Evolutionary conservation across 805 yeast genomes (phyloP).

Genomic region (Maudiozyma turicensis): DNA sequence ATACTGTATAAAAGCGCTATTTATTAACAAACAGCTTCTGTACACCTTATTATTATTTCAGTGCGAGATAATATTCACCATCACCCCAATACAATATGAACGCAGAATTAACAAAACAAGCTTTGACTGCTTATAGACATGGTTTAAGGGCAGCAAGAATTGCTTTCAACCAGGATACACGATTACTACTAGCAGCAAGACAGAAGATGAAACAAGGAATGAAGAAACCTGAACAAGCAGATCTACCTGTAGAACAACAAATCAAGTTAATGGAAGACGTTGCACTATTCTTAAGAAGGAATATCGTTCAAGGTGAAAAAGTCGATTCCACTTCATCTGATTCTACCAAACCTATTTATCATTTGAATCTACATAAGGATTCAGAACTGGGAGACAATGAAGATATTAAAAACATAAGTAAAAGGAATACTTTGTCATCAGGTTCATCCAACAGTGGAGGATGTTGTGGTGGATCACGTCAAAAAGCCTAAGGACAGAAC

Average conservation of each 20-base stretch:
- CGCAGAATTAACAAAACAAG: background rate
- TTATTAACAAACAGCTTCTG: too few species aligned
- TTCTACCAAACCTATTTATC: conserved; percentile 14
- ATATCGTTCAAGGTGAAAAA: conserved; percentile 77
- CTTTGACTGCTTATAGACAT: conserved; percentile 44
- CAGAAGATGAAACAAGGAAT: conserved; percentile 45
- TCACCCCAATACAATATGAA: background rate
- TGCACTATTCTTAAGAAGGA: conserved; percentile 55
- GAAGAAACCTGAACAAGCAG: conserved; percentile 37
- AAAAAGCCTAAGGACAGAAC: background rate
- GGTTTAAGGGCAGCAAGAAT: conserved; percentile 57
- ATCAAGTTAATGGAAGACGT: conserved; percentile 56
- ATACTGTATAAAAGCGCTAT: background rate
- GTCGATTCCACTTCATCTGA: conserved; percentile 5
- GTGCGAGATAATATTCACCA: background rate
- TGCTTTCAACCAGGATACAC: conserved; percentile 41
- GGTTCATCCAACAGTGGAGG: background rate
- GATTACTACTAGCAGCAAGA: conserved; percentile 51
- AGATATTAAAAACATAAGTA: conserved; percentile 40
- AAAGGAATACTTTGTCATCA: background rate
- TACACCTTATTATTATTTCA: background rate
- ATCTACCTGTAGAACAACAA: conserved; percentile 34
- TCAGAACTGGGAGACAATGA: conserved; percentile 93
- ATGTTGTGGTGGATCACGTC: conserved; percentile 3
- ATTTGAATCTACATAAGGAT: conserved; percentile 62